These are phyloP conservation scores for Flueggea neowawraea DNA, from an alignment of 441 rosid species.

Conservation along the genomic window DNA sequence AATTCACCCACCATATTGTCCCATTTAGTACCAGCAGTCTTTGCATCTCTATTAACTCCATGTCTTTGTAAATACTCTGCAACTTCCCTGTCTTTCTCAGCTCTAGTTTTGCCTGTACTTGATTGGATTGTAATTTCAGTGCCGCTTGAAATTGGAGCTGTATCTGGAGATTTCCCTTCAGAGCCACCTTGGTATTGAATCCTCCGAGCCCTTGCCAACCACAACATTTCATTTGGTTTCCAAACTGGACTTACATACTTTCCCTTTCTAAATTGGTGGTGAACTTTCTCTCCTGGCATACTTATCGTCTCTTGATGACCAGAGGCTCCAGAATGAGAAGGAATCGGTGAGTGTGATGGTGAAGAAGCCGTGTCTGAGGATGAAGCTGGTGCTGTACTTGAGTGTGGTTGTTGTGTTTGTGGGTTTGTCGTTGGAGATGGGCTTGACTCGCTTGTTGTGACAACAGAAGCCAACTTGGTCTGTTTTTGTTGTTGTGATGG, in stretches of 20 bases:
- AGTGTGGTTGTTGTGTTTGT: constrained; percentile 25
- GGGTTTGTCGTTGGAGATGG: constrained; percentile 39
- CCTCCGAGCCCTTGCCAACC: constrained; percentile 97
- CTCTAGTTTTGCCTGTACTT: constrained; percentile 82
- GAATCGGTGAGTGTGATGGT: constrained; percentile 53
- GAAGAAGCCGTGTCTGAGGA: constrained; percentile 84
- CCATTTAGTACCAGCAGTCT: constrained; percentile 99
- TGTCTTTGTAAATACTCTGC: constrained; percentile 80
- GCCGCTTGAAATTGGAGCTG: constrained; percentile 15
- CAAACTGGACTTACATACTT: constrained; percentile 97
- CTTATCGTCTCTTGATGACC: constrained; percentile 34
- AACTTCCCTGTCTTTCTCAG: constrained; percentile 92
- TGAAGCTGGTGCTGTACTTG: constrained; percentile 45
- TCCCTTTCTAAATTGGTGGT: constrained; percentile 77
- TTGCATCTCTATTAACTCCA: constrained; percentile 83
- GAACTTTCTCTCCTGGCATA: constrained; percentile 46
- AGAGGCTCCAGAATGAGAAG: constrained; percentile 38
- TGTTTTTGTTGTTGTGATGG: constrained; percentile 30
- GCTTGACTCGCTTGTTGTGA: constrained; percentile 29
- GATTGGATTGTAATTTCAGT: constrained; percentile 21
- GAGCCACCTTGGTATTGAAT: constrained; percentile 62
- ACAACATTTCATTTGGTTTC: constrained; percentile 96
- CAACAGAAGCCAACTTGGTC: constrained; percentile 17
- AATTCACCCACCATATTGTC: constrained; percentile 99
- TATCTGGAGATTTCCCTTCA: constrained; percentile 7